A percentile compares a stretch with the other conserved stretches of the same genome.
Evolutionary conservation across 768 basidiomycete genomes (phyloP).

Genomic region (Rhizopogon salebrosus): DNA sequence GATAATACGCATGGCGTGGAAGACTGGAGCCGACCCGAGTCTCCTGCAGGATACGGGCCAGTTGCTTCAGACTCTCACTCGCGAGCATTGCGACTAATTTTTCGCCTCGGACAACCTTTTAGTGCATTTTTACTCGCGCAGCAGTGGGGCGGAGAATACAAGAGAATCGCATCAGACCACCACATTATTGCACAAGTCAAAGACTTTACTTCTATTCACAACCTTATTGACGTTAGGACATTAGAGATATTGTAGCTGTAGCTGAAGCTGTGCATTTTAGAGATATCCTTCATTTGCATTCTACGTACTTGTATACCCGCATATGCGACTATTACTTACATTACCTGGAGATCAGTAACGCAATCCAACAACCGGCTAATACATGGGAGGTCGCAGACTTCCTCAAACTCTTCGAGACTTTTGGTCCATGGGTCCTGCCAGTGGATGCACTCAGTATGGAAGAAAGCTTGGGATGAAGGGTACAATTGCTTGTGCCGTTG

Average conservation of each 20-base stretch:
- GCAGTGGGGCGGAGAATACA: slow-evolving; percentile 28
- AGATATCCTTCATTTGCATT: no score
- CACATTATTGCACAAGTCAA: slow-evolving; percentile 18
- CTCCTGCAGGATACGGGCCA: neutral
- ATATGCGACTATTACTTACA: no score
- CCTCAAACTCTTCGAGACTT: no score
- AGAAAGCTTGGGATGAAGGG: no score
- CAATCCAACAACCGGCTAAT: no score
- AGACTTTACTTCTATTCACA: neutral
- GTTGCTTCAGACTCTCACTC: neutral
- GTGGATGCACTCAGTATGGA: no score
- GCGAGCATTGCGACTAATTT: slow-evolving; percentile 1
- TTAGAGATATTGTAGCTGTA: slow-evolving; percentile 4
- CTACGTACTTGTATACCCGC: no score
- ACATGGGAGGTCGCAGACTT: no score
- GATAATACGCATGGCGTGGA: neutral
- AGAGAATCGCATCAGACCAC: slow-evolving; percentile 1
- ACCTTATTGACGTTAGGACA: neutral
- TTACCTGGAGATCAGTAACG: no score
- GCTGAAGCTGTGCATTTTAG: no score
- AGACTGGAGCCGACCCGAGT: neutral
- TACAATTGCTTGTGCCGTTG: no score
- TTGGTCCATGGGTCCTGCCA: no score
- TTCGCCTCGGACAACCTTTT: slow-evolving; percentile 1
- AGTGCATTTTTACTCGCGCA: slow-evolving; percentile 1